A percentile compares a stretch with the other conserved stretches of the same genome.
These are phyloP conservation scores for Linum tenue DNA, from an alignment of 345 rosid genomes.

Conservation along the genomic window DNA sequence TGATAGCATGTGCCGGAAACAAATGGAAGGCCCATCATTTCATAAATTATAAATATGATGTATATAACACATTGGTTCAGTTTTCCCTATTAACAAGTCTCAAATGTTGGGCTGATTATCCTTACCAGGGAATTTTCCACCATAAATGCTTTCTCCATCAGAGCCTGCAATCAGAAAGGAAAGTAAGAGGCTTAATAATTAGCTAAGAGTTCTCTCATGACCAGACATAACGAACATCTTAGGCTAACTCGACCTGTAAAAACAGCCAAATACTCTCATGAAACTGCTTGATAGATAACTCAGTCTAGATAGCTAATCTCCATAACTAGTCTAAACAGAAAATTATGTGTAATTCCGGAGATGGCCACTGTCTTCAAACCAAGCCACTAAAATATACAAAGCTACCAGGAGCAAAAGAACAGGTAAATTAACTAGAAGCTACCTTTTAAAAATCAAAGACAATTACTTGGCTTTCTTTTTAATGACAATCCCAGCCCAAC, in stretches of 20 bases:
- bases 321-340: too few relatives aligned
- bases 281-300: not conserved
- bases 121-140: conserved; percentile 82
- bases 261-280: not conserved
- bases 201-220: not conserved
- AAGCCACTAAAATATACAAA: not conserved
- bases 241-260: not conserved
- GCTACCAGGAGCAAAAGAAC: not conserved
- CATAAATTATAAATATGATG: too few relatives aligned
- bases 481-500: not conserved
- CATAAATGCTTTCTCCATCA: conserved; percentile 90
- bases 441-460: not conserved
- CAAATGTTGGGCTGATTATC: not conserved
- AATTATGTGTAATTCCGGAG: not conserved
- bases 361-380: not conserved
- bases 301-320: not conserved
- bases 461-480: not conserved
- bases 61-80: too few relatives aligned
- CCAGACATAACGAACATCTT: not conserved
- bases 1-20: not conserved
- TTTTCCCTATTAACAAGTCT: not conserved
- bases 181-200: conserved; percentile 7
- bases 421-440: not conserved
- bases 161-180: conserved; percentile 44
- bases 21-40: not conserved